Conservation (phyloP, 495 filamentous ascomycete genomes). For the Margaritispora aquatica region DNA sequence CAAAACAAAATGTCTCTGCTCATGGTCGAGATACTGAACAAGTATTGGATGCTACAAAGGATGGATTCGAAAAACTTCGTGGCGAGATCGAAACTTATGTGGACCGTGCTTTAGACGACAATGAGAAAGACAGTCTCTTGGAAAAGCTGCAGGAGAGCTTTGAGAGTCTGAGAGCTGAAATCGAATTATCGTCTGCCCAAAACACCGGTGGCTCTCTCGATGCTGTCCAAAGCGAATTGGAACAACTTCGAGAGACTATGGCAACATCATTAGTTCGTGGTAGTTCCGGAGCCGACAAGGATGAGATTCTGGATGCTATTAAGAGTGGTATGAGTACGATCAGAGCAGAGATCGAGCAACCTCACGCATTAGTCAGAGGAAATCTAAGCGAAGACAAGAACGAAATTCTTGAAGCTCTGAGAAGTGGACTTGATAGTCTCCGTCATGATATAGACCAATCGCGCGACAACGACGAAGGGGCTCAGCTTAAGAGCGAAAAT, state of each 20-base stretch:
- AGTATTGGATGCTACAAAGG: conserved; percentile 76
- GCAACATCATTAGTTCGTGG: conserved; percentile 60
- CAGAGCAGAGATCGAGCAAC: conserved; percentile 54
- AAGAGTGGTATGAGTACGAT: conserved; percentile 63
- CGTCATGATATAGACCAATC: conserved; percentile 74
- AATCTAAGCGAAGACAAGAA: conserved; percentile 55
- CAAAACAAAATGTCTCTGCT: conserved; percentile 67
- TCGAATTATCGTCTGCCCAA: conserved; percentile 46
- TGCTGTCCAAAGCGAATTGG: conserved; percentile 71
- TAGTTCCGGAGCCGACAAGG: conserved; percentile 40
- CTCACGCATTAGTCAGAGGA: conserved; percentile 36
- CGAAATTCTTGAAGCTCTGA: conserved; percentile 74
- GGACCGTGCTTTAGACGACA: conserved; percentile 56
- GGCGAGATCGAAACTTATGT: conserved; percentile 77
- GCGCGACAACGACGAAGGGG: too few relatives aligned
- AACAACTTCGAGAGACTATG: conserved; percentile 68
- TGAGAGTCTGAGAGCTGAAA: conserved; percentile 64
- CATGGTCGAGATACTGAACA: conserved; percentile 75
- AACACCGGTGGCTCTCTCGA: conserved; percentile 45
- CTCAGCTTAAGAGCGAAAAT: too few relatives aligned
- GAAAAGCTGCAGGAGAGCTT: conserved; percentile 66
- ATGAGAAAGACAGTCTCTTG: conserved; percentile 72
- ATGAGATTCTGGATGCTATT: conserved; percentile 62
- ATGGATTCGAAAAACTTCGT: conserved; percentile 76
- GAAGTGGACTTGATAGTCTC: conserved; percentile 72